Base-by-base conservation (phyloP, 1,284 basidiomycete species). In the Sporisorium reilianum region DNA sequence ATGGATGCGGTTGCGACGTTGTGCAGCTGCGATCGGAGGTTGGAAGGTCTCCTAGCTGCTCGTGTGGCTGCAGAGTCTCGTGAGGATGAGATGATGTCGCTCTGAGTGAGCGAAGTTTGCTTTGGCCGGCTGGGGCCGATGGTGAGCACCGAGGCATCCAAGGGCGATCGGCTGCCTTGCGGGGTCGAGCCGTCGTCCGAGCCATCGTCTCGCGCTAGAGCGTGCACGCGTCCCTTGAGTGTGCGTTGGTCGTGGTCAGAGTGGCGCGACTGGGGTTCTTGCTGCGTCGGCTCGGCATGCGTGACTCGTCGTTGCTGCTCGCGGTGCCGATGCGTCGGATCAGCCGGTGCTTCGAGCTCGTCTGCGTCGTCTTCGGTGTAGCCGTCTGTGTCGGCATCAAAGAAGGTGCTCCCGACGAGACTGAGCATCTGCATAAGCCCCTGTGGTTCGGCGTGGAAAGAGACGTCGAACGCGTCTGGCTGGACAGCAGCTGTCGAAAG, bases 401-500 rank as follows among this genome's bases (percentile, higher is more conserved):
- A 55, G 32, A 78, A 67, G 4, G 65, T 66, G 55, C 71, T 78
- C n/a, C 79, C 79, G 20, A 81, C 78, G 25, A 80, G 56, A 40
- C 70, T 80, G 46, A 81, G 72, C 76, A 81, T 78, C 59, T 81
- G 79, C 75, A 81, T 74, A 48, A 81, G 55, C 14, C 75, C 67
- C 50, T 79, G 79, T 25, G 73, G 62, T 32, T 75, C 72, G 14
- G 64, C 54, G 28, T 71, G 73, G 20, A 67, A 64, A 12, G 61
- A 38, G n/a, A 73, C 57, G 45, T 62, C 55, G 1, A 51, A 34
- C 11, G 36, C 22, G 6, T 23, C 38, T 3, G 23, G n/a, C 12
- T 67, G 28, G 6, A 14, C 30, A 5, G 25, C 25, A 7, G 46
- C 48, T 5, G 40, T 22, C 26, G 16, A 20, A 5, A 50, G 8